Evolutionary conservation across 2,329 filamentous ascomycete species (phyloP), one percentile per base, ranked within the genome.

Genomic region (Colletotrichum sojae): DNA sequence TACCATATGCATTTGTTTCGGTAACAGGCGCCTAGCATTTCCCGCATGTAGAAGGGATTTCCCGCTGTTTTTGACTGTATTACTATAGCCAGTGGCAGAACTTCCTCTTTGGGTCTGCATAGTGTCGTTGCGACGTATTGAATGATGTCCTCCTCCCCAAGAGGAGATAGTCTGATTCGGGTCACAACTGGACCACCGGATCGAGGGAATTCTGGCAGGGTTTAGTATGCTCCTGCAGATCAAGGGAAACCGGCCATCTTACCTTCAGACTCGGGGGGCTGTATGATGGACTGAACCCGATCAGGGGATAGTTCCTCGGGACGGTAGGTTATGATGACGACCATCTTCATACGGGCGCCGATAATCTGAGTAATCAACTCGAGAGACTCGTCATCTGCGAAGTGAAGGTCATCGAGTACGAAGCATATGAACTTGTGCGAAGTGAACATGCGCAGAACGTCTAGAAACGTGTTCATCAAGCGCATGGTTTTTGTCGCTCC

Each of bases 1-100:
- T 97, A 98, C 88, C 91, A 97, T 57, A 98, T 92, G 78, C 93
- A 97, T 73, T 91, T 91, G 76, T 94, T 96, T 48, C 93, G 90
- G 78, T 97, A 91, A 77, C 94, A 97, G 3, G 92, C 91, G 75
- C 93, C 93, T 5, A 98, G 87, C 88, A 98, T 97, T 80, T 97
- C 94, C 63, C 94, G 88, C 78, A 97, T 92, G 75, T 96, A 97
- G 75, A 97, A 98, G 0, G 94, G 92, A 71, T 97, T 97, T 1
- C 95, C 95, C 27, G 89, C 89, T 9, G 93, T 95, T 81, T 96
- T 97, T 75, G 95, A 94, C 77, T 97, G 93, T 6, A 98, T 90
- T 10, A 97, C 93, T 6, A 94, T 89, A 2, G 93, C 92, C 18
- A 98, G 84, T 0, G 94, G 91, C 1, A 93, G 83, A 1, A 96